phyloP scores from a whole-genome alignment of 1,139 yeast genomes.

The Debaryomyces psychrophilus region DNA sequence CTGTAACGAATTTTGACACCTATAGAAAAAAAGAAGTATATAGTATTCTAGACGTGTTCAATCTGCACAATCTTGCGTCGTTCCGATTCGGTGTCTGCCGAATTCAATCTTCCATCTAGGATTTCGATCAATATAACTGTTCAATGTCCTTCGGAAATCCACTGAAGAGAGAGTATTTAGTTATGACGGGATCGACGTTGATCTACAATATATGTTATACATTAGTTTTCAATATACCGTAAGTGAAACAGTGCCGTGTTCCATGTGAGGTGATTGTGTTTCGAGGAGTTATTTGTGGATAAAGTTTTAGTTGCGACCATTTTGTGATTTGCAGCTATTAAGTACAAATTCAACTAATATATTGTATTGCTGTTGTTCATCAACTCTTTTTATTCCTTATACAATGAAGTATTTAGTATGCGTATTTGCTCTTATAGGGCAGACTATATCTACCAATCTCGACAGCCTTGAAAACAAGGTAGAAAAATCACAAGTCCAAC shows the following conservation, averaged over 20 bases:
- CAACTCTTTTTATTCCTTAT: not conserved
- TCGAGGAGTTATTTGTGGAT: constrained; percentile 1
- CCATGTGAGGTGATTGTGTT: not conserved
- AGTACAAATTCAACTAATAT: constrained; percentile 5
- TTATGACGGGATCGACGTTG: not conserved
- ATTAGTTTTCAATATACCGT: not conserved
- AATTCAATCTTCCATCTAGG: no score
- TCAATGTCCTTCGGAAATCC: not conserved
- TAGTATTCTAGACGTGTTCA: no score
- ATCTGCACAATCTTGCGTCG: no score
- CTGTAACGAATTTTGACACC: no score
- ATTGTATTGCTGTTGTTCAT: not conserved
- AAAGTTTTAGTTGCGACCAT: not conserved
- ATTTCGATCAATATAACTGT: no score
- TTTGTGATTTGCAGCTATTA: constrained; percentile 10
- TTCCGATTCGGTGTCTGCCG: no score
- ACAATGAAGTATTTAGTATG: constrained; percentile 4
- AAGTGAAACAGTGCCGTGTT: no score
- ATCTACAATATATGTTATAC: not conserved
- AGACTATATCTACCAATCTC: not conserved
- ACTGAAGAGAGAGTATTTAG: not conserved
- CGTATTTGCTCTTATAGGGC: not conserved
- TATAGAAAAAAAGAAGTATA: no score
- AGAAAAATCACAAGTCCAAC: not conserved
- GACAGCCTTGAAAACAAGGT: not conserved